Base-by-base conservation (phyloP, 2,329 filamentous ascomycete genomes). In the Ophiostoma ulmi region DNA sequence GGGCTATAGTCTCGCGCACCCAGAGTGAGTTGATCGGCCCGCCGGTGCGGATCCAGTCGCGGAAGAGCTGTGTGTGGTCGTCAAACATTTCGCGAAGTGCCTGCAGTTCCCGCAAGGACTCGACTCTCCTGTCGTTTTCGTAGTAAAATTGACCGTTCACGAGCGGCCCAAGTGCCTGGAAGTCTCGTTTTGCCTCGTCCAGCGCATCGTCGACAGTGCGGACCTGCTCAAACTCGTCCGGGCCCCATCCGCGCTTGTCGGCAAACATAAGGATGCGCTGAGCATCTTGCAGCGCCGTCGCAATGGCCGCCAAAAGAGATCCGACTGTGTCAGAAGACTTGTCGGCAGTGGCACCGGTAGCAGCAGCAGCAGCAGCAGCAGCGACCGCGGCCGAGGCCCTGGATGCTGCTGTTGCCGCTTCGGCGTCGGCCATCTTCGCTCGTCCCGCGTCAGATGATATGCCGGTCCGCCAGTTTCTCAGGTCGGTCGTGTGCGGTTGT, bases 161-260 rank as follows among this genome's bases (percentile, higher is more conserved):
- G 63, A 88, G 79, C 66, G 81, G 80, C 31, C 82, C 82, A 72
- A 88, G 80, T 75, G 86, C 83, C 78, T 88, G 86, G 73, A 88
- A 88, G 78, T 88, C 86, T 77, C 82, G 83, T 78, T 84, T 86
- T 70, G 86, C 86, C 74, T 87, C 85, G 76, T 87, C 85, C 69
- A 88, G 80, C n/a, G 82, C 80, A 48, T 81, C 80, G 75, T 87
- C 83, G 70, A 88, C 80, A 67, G 84, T 82, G 71, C 82, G 83
- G 71, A 84, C 77, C 79, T 88, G 86, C 76, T 88, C 86, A 76
- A 86, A 83, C 79, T 88, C 86, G 80, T 87, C 85, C 31, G 81
- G 79, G 0, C 83, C 84, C 86, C 86, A 88, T 73, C 84, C 83
- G 64, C 82, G 81, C 78, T 87, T 87, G 77, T 88, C 86, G 75